These are phyloP conservation scores for Fusarium nygamai DNA, from an alignment of 2,329 filamentous ascomycete species.

Conservation along the genomic window DNA sequence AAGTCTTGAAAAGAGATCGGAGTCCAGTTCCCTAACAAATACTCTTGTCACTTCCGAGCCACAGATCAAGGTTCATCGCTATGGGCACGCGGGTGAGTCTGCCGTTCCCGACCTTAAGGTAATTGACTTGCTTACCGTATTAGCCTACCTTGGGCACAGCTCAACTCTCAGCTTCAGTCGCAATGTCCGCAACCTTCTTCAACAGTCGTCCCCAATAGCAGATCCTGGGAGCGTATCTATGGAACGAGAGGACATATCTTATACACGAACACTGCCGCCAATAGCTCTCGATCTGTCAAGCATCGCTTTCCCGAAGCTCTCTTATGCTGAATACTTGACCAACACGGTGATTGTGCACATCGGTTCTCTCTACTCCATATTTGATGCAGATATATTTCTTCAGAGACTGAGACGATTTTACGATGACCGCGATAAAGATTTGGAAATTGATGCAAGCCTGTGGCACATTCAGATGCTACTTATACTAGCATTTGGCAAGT, in stretches of 20 bases:
- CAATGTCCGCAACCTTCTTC: conserved; percentile 34
- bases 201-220: conserved; percentile 12
- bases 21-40: conserved; percentile 19
- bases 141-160: conserved; percentile 35
- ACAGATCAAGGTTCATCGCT: conserved; percentile 33
- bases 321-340: conserved; percentile 31
- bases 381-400: conserved; percentile 21
- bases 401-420: conserved; percentile 19
- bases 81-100: conserved; percentile 28
- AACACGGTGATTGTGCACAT: conserved; percentile 30
- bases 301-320: conserved; percentile 24
- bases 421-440: background rate
- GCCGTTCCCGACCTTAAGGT: accelerated
- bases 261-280: conserved; percentile 14
- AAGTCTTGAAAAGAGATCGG: background rate
- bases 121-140: background rate
- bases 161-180: conserved; percentile 34
- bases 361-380: conserved; percentile 28
- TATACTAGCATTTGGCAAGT: conserved; percentile 30
- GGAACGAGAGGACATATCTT: conserved; percentile 29
- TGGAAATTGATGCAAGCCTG: background rate
- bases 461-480: conserved; percentile 37
- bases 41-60: conserved; percentile 29
- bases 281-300: conserved; percentile 23
- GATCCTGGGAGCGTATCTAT: conserved; percentile 24